Conservation (phyloP, 768 basidiomycete species). For the Pleurotus sapidus region DNA sequence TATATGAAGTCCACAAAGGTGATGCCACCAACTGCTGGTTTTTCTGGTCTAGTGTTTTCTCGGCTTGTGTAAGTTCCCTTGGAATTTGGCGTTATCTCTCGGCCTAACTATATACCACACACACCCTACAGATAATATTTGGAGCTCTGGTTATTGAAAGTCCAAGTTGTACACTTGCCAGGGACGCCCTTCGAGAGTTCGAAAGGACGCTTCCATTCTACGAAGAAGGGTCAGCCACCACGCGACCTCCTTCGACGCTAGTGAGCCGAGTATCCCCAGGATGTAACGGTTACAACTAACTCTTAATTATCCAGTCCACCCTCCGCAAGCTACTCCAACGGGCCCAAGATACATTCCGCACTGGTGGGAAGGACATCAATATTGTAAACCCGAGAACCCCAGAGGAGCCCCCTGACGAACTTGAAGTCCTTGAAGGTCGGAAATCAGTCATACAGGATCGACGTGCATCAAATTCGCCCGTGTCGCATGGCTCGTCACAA, state of each 20-base stretch:
- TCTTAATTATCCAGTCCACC: slow-evolving; percentile 24
- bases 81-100: neutral
- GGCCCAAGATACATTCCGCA: slow-evolving; percentile 26
- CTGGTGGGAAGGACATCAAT: slow-evolving; percentile 14
- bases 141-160: slow-evolving; percentile 44
- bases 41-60: slow-evolving; percentile 50
- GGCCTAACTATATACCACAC: neutral
- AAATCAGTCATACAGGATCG: slow-evolving; percentile 29
- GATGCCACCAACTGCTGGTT: slow-evolving; percentile 37
- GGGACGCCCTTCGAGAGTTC: slow-evolving; percentile 35
- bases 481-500: slow-evolving; percentile 1
- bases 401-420: slow-evolving; percentile 23
- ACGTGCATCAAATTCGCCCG: slow-evolving; percentile 27
- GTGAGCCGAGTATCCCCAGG: slow-evolving; percentile 21
- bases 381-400: neutral
- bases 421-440: slow-evolving; percentile 36
- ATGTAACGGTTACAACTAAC: neutral
- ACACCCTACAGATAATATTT: slow-evolving; percentile 33
- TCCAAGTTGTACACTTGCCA: slow-evolving; percentile 39
- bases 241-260: slow-evolving; percentile 32
- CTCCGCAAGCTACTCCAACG: slow-evolving; percentile 34
- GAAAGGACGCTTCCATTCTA: slow-evolving; percentile 35
- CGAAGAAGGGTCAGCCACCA: slow-evolving; percentile 35
- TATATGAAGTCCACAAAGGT: slow-evolving; percentile 33
- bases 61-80: slow-evolving; percentile 46